Evolutionary conservation across 257 asterid species (phyloP).

Genomic region (Solanum ossicruentum): DNA sequence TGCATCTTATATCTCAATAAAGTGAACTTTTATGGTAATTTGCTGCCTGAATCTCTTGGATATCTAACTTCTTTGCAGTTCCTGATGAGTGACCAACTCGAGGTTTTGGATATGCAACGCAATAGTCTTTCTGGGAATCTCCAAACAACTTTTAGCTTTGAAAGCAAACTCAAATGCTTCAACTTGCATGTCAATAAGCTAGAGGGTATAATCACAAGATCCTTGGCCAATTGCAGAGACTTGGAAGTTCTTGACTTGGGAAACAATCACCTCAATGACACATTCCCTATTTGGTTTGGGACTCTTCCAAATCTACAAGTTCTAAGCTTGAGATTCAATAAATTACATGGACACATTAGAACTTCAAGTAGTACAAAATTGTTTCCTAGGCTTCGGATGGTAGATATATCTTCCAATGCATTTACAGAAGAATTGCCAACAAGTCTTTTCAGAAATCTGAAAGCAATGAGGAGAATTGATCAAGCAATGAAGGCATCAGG

Average conservation of each 20-base stretch:
- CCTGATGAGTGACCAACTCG: background rate
- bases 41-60: conserved; percentile 9
- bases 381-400: background rate
- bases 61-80: background rate
- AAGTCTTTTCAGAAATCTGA: background rate
- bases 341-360: background rate
- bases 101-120: background rate
- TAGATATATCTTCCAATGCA: background rate
- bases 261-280: background rate
- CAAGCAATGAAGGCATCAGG: background rate
- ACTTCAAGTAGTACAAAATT: background rate
- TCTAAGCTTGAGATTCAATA: background rate
- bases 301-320: background rate
- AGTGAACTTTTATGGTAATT: background rate
- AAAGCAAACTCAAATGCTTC: background rate
- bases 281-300: background rate
- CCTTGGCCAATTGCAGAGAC: background rate
- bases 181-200: background rate
- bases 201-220: background rate
- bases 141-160: background rate
- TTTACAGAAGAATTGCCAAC: background rate
- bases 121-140: conserved; percentile 4
- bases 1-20: background rate
- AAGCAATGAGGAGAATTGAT: background rate
- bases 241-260: background rate